These are phyloP conservation scores for Pythium chondricola DNA, from an alignment of 352 stramenopile genomes.

Conservation along the genomic window DNA sequence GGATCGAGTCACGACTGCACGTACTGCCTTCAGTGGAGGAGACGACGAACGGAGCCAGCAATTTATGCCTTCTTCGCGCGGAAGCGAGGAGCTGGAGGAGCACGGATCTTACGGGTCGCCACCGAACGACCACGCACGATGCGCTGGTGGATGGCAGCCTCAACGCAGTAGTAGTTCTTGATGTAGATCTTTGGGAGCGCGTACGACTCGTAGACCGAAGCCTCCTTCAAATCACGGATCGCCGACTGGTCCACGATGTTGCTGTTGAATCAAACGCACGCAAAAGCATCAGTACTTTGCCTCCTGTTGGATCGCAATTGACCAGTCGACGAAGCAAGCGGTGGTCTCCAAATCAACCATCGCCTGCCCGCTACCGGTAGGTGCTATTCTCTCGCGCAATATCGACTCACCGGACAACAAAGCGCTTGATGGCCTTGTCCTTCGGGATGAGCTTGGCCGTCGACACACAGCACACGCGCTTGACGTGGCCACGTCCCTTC, in stretches of 20 bases:
- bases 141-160: constrained; percentile 98
- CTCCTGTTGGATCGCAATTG: too few species aligned
- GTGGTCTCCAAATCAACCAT: too few species aligned
- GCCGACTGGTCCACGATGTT: constrained; percentile 99
- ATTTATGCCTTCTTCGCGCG: constrained; percentile 61
- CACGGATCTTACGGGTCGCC: constrained; percentile 90
- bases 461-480: constrained; percentile 97
- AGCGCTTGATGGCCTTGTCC: constrained; percentile 93
- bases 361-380: too few species aligned
- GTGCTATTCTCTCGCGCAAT: too few species aligned
- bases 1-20: background rate
- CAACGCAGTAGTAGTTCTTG: constrained; percentile 99
- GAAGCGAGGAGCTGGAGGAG: constrained; percentile 87
- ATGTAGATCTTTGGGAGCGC: constrained; percentile 99
- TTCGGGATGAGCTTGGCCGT: constrained; percentile 99
- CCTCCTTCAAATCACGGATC: constrained; percentile 98
- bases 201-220: constrained; percentile 98
- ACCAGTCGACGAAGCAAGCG: too few species aligned
- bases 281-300: background rate
- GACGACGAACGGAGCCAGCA: constrained; percentile 22
- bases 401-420: constrained; percentile 87
- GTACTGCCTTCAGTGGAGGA: constrained; percentile 3
- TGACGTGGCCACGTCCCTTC: constrained; percentile 98
- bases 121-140: constrained; percentile 97
- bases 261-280: constrained; percentile 30